Conservation (phyloP, 371 early-diverging fungal species). For the Mucor plumbeus region DNA sequence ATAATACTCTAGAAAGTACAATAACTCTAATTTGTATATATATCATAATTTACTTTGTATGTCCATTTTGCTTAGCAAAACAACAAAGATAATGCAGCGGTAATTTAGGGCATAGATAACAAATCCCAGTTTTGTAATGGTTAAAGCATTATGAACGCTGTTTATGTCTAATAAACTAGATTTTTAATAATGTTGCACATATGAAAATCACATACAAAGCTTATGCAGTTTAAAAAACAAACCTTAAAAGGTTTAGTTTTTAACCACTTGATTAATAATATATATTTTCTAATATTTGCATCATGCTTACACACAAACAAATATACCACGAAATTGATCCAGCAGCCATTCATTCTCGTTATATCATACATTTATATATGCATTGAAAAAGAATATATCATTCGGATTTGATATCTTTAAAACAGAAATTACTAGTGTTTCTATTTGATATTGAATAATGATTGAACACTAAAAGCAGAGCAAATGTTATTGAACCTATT, state of each 20-base stretch:
- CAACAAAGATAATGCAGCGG: too few relatives aligned
- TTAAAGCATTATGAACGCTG: too few relatives aligned
- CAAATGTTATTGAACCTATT: neutral
- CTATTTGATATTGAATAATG: neutral
- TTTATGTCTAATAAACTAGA: too few relatives aligned
- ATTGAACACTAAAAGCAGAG: neutral
- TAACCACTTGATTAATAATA: neutral
- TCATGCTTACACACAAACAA: neutral
- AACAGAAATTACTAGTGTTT: neutral
- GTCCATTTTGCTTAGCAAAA: too few relatives aligned
- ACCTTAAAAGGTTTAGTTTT: neutral
- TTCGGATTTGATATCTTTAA: neutral
- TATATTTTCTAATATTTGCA: neutral
- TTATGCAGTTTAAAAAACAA: neutral
- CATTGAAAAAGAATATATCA: neutral
- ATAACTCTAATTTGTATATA: too few relatives aligned
- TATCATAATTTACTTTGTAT: too few relatives aligned
- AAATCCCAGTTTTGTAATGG: too few relatives aligned
- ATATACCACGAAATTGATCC: neutral
- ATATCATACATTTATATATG: too few relatives aligned
- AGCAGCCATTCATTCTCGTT: neutral
- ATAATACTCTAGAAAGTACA: too few relatives aligned
- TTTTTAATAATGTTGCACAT: too few relatives aligned
- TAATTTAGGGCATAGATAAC: too few relatives aligned
- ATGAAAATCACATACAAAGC: too few relatives aligned